These are phyloP conservation scores for Neurospora terricola DNA, from an alignment of 495 filamentous ascomycete species.

Conservation along the genomic window DNA sequence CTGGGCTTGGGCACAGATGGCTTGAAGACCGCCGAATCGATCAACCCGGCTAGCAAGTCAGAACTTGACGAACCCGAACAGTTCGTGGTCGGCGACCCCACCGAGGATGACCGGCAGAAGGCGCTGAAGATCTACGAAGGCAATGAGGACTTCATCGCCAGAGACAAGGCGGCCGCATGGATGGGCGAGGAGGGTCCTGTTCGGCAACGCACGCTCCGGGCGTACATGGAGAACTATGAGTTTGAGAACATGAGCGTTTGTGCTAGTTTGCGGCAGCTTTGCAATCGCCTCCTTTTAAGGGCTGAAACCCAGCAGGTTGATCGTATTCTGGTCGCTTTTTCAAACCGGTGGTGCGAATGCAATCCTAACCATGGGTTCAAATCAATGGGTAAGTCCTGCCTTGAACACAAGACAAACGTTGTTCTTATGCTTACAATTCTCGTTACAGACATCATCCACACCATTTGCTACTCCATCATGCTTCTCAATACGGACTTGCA, in stretches of 20 bases:
- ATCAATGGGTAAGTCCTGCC: constrained; percentile 51
- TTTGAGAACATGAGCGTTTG: constrained; percentile 78
- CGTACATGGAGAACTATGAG: constrained; percentile 89
- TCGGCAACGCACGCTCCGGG: constrained; percentile 57
- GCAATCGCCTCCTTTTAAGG: constrained; percentile 69
- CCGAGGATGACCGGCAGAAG: constrained; percentile 57
- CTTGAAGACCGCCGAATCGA: constrained; percentile 7
- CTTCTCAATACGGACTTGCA: constrained; percentile 95
- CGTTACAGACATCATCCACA: constrained; percentile 78
- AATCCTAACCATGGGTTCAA: constrained; percentile 95
- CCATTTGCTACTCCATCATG: constrained; percentile 91
- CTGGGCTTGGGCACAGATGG: constrained; percentile 7
- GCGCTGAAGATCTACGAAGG: constrained; percentile 78
- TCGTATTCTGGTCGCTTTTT: constrained; percentile 80
- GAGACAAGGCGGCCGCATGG: constrained; percentile 75
- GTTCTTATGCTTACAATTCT: constrained; percentile 1
- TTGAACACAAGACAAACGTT: background rate
- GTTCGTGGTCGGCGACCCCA: constrained; percentile 38
- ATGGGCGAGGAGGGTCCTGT: constrained; percentile 68
- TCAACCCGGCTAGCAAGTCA: constrained; percentile 23
- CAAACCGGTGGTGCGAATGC: constrained; percentile 84
- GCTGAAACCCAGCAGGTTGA: constrained; percentile 97
- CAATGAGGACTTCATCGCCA: constrained; percentile 68
- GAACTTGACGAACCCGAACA: constrained; percentile 36
- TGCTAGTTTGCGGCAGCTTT: constrained; percentile 66